These are phyloP conservation scores for Filosporella fistucella DNA, from an alignment of 495 filamentous ascomycete species.

Conservation along the genomic window DNA sequence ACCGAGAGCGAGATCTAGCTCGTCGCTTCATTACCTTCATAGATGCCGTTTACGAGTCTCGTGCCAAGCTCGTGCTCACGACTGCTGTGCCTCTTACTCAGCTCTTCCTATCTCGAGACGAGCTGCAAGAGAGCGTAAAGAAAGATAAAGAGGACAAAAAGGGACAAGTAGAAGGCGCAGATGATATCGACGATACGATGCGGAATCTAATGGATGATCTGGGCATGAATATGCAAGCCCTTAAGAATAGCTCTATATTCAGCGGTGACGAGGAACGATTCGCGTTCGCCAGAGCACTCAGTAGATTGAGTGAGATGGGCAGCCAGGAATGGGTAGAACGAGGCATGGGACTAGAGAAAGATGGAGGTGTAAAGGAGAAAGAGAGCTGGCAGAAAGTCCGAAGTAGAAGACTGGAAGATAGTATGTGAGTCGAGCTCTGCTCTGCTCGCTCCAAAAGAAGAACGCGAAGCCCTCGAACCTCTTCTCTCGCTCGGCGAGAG, in stretches of 20 bases:
- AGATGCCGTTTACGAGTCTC: constrained; percentile 82
- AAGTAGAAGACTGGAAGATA: constrained; percentile 68
- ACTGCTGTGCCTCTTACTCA: constrained; percentile 77
- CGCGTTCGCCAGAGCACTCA: constrained; percentile 87
- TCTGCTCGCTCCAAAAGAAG: too few species aligned
- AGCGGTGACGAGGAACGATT: constrained; percentile 95
- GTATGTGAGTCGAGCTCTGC: constrained; percentile 50
- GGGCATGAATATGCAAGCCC: constrained; percentile 75
- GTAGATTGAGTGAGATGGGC: constrained; percentile 85
- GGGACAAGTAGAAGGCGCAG: constrained; percentile 39
- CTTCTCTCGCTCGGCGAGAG: too few species aligned
- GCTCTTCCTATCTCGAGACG: constrained; percentile 81
- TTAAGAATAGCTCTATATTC: constrained; percentile 86
- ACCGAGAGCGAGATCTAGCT: constrained; percentile 80
- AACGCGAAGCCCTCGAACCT: too few species aligned
- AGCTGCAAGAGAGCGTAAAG: constrained; percentile 55
- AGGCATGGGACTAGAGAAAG: constrained; percentile 61
- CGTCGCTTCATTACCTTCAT: constrained; percentile 95
- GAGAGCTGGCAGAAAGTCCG: constrained; percentile 62
- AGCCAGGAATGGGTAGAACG: constrained; percentile 92
- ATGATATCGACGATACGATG: constrained; percentile 75
- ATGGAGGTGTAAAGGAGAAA: constrained; percentile 55
- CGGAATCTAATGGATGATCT: constrained; percentile 91
- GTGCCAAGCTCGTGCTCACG: constrained; percentile 93
- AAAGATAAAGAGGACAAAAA: constrained; percentile 32